Base-by-base conservation (phyloP, 2,329 filamentous ascomycete species). In the Colletotrichum chlorophyti region DNA sequence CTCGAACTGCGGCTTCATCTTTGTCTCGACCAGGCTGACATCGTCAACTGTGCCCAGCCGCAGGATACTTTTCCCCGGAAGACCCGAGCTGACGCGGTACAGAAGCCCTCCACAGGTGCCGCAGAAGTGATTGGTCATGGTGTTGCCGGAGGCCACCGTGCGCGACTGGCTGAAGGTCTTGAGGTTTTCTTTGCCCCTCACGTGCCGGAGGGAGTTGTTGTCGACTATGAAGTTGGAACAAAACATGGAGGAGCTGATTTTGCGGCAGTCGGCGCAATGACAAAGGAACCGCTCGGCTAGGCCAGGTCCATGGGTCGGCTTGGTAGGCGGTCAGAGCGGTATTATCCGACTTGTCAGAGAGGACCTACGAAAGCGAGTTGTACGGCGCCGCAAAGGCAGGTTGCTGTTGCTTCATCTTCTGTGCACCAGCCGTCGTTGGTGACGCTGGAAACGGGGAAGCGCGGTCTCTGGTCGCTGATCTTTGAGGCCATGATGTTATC, bases 41-140 rank as follows among this genome's bases (percentile, higher is more conserved):
- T 88, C 85, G 67, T 89, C 86, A 2, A 89, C 79, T 0, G 83
- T 87, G 0, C 86, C 86, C 49, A 86, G 78, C 0, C 85, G 72
- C 59, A 83, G 50, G 43, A 88, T 79, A 29, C 69, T 80, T 43
- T 60, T 55, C 0, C 75, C 81, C 0, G 82, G 81, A 48, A 74
- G 80, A 0, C 66, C 71, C 1, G 70, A 65, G 11, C 78, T 72
- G 8, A 77, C 68, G 1, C 85, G 77, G 64, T 86, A 88, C 83
- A 89, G 83, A 5, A 88, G 76, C 0, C 80, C 80, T 0, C 86
- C 85, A 65, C 86, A 89, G 0, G 74, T 80, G 1, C 66, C 71
- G 64, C 86, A 89, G 69, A 89, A 89, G 65, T 77, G 74, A 64
- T 88, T 88, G 6, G 80, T 81, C 85, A 89, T 89, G 6, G 49